phyloP scores from a whole-genome alignment of 2,329 filamentous ascomycete genomes.

The Calonectria leucothoes region DNA sequence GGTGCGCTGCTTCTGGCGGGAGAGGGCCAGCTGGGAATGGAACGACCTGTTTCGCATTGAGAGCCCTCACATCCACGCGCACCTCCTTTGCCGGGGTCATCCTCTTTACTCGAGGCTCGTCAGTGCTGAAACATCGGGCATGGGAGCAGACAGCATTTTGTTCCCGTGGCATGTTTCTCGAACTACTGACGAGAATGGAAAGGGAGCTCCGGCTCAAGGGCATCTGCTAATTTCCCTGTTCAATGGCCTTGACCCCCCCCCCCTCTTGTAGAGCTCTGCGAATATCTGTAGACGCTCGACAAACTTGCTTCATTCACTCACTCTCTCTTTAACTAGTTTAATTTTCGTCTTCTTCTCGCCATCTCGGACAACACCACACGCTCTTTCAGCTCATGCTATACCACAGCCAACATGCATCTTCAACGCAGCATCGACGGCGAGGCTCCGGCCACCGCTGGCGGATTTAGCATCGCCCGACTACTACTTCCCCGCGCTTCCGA shows the following conservation, averaged over 20 bases:
- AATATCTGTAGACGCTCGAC: not conserved
- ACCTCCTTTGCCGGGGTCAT: constrained; percentile 13
- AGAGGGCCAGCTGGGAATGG: not conserved
- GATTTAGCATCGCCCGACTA: constrained; percentile 30
- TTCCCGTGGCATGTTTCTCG: constrained; percentile 26
- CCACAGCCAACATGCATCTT: constrained; percentile 28
- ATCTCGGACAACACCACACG: not conserved
- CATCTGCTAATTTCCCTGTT: constrained; percentile 15
- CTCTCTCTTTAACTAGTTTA: not conserved
- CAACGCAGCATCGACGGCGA: constrained; percentile 13
- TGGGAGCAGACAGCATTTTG: not conserved
- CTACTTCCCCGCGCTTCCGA: constrained; percentile 33
- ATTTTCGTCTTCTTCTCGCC: not conserved
- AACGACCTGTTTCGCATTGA: constrained; percentile 16
- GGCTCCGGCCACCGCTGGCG: constrained; percentile 18
- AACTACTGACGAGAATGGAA: constrained; percentile 20
- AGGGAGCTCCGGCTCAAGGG: constrained; percentile 13
- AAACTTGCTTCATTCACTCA: not conserved
- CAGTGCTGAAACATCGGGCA: constrained; percentile 37
- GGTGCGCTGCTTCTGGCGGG: not conserved
- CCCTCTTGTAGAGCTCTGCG: not conserved
- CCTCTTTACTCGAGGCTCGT: constrained; percentile 9
- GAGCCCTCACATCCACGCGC: constrained; percentile 8
- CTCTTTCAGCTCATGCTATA: constrained; percentile 6
- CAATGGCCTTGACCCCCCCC: not conserved